Evolutionary conservation across 495 filamentous ascomycete genomes (phyloP).

Genomic region (Neurospora cerealis): DNA sequence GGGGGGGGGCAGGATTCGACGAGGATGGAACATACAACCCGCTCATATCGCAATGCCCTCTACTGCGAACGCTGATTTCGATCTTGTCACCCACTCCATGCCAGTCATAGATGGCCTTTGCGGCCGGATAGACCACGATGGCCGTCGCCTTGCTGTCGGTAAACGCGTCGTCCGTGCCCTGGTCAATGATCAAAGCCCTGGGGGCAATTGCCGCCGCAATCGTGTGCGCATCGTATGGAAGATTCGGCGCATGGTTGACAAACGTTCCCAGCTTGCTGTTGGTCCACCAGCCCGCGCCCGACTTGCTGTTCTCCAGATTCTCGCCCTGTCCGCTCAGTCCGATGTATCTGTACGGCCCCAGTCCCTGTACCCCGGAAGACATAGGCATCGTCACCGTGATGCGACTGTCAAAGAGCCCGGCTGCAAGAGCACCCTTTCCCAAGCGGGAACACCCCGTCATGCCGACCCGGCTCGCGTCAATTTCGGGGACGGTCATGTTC

Average conservation of each 20-base stretch:
- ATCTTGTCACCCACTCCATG: conserved; percentile 38
- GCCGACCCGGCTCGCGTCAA: conserved; percentile 35
- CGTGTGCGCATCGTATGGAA: conserved; percentile 44
- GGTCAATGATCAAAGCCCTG: conserved; percentile 40
- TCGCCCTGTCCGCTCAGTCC: conserved; percentile 42
- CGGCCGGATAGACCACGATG: conserved; percentile 39
- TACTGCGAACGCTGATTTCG: conserved; percentile 37
- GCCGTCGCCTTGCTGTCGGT: conserved; percentile 43
- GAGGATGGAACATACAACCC: conserved; percentile 30
- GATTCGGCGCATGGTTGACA: conserved; percentile 36
- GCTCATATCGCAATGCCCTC: conserved; percentile 41
- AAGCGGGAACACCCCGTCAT: conserved; percentile 45
- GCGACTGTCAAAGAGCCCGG: conserved; percentile 40
- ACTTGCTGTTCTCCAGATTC: conserved; percentile 46
- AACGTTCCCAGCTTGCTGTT: conserved; percentile 36
- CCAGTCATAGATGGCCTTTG: conserved; percentile 43
- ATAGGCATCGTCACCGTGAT: conserved; percentile 48
- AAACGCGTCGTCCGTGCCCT: conserved; percentile 38
- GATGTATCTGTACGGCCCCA: conserved; percentile 43
- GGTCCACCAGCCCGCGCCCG: conserved; percentile 44
- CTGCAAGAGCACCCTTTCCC: conserved; percentile 42
- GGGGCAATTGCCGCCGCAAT: conserved; percentile 45
- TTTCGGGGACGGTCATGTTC: conserved; percentile 38
- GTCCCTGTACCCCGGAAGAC: conserved; percentile 43
- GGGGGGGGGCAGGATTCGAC: not conserved